phyloP scores from a whole-genome alignment of 1,284 basidiomycete genomes.

The Exobasidium rhododendri region DNA sequence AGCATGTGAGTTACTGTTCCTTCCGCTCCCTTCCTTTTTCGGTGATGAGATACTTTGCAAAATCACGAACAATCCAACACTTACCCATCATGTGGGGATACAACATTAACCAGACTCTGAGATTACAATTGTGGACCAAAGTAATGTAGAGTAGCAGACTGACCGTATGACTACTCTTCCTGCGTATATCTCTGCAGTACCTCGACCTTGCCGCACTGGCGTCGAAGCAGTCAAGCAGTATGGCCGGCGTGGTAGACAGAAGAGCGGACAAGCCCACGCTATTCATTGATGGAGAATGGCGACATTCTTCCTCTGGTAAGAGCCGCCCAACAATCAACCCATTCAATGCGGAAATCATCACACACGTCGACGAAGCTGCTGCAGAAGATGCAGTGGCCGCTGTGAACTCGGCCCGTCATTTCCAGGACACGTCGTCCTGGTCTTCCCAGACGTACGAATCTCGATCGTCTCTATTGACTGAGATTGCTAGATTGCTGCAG shows the following conservation, averaged over 20 bases:
- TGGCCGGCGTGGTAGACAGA: background rate
- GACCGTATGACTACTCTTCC: background rate
- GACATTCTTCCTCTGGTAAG: conserved; percentile 32
- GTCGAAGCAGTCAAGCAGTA: conserved; percentile 7
- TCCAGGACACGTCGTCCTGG: conserved; percentile 43
- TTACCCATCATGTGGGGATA: conserved; percentile 33
- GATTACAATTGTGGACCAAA: conserved; percentile 23
- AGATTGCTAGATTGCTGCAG: conserved; percentile 48
- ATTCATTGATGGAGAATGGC: conserved; percentile 52
- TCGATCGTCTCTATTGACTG: conserved; percentile 32
- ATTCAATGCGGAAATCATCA: conserved; percentile 36
- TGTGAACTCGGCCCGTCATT: conserved; percentile 34
- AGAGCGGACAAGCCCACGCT: conserved; percentile 38
- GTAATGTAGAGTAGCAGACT: too few species aligned
- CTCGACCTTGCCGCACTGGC: conserved; percentile 6
- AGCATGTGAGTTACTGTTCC: background rate
- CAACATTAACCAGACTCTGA: conserved; percentile 39
- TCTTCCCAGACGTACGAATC: conserved; percentile 29
- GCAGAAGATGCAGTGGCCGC: conserved; percentile 43
- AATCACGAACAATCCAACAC: conserved; percentile 46
- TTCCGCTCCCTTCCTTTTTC: background rate
- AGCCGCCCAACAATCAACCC: conserved; percentile 49
- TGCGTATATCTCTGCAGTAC: background rate
- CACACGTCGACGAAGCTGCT: conserved; percentile 46
- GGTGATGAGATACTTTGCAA: conserved; percentile 36